A percentile compares a stretch with the other conserved stretches of the same genome.
Conservation (phyloP, 805 yeast genomes). For the Schwanniomyces occidentalis region DNA sequence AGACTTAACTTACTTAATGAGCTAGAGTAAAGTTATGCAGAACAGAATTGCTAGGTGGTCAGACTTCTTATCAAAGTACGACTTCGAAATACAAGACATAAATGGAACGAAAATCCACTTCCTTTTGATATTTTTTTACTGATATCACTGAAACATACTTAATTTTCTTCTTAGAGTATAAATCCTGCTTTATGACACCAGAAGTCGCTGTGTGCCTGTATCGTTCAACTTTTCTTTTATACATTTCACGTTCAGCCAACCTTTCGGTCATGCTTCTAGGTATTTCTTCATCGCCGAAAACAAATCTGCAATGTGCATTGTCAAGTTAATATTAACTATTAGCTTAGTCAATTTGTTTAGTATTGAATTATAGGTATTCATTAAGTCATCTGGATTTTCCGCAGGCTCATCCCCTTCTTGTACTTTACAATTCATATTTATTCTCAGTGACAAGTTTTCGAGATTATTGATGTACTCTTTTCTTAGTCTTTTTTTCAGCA, state of each 20-base stretch:
- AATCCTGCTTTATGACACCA: background rate
- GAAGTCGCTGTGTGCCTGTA: background rate
- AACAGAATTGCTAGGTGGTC: background rate
- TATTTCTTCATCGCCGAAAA: background rate
- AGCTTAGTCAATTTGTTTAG: constrained; percentile 1
- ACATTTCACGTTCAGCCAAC: constrained; percentile 1
- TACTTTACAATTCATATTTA: constrained; percentile 4
- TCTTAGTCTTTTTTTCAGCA: constrained; percentile 2
- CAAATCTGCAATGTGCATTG: background rate
- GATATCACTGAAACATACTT: constrained; percentile 2
- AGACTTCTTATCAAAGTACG: background rate
- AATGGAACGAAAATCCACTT: background rate
- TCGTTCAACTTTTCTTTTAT: background rate
- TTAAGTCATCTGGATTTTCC: constrained; percentile 5
- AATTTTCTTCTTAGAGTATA: constrained; percentile 4
- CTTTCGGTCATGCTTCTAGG: constrained; percentile 4
- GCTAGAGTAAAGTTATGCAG: background rate
- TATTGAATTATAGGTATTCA: background rate
- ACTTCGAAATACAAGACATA: background rate
- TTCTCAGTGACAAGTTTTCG: background rate
- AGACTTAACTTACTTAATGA: background rate
- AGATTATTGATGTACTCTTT: background rate
- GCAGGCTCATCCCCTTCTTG: constrained; percentile 6
- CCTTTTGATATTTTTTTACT: constrained; percentile 1
- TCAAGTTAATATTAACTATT: constrained; percentile 3